Evolutionary conservation across 148 eudicot genomes (phyloP).

Genomic region (Chenopodium quinoa): DNA sequence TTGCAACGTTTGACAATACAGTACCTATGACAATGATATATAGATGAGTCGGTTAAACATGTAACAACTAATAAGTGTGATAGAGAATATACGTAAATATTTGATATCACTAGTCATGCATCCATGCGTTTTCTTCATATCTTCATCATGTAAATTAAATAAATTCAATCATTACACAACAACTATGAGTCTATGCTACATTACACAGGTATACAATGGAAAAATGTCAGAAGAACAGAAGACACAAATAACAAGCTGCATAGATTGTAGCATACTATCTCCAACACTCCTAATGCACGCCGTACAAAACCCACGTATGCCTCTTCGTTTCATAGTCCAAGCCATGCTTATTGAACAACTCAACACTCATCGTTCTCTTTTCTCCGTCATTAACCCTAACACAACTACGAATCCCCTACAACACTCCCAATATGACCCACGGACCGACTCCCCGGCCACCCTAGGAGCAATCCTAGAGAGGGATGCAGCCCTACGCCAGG

Average conservation of each 20-base stretch:
- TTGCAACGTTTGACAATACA: too few relatives aligned
- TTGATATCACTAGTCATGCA: too few relatives aligned
- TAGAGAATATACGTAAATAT: too few relatives aligned
- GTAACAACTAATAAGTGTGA: too few relatives aligned
- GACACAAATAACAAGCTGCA: slow-evolving; percentile 58
- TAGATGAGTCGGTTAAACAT: background rate
- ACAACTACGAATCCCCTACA: slow-evolving; percentile 3
- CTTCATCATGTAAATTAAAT: background rate
- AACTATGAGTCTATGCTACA: too few relatives aligned
- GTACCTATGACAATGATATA: background rate
- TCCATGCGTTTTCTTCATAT: too few relatives aligned
- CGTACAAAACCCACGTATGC: slow-evolving; percentile 82
- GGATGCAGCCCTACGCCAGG: slow-evolving; percentile 68
- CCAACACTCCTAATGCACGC: slow-evolving; percentile 62
- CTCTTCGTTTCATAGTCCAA: slow-evolving; percentile 73
- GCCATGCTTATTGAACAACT: slow-evolving; percentile 89
- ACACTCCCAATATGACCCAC: background rate
- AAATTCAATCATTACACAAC: background rate
- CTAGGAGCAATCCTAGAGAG: slow-evolving; percentile 71
- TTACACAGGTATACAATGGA: slow-evolving; percentile 48
- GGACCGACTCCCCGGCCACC: slow-evolving; percentile 35
- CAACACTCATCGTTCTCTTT: slow-evolving; percentile 73
- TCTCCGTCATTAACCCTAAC: slow-evolving; percentile 27
- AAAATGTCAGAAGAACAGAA: slow-evolving; percentile 60
- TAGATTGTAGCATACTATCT: slow-evolving; percentile 74